Evolutionary conservation across 768 basidiomycete species (phyloP), one percentile per base, ranked within the genome.

Genomic region (Mycena galericulata): DNA sequence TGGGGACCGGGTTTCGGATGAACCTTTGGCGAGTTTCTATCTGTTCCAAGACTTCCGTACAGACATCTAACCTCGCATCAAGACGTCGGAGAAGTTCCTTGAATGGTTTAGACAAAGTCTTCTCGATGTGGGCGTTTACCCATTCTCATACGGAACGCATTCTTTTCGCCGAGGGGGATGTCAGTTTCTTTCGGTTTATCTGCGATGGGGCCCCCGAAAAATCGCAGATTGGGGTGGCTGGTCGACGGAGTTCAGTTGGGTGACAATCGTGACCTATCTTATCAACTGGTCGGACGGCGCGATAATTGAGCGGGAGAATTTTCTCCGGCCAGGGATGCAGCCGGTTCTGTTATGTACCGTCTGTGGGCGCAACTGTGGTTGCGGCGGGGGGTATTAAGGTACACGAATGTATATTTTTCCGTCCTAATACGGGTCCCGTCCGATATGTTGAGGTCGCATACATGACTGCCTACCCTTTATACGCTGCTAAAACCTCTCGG

Each of bases 221-320:
- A 77, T 80, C n/a, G 79, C 78, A 51, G 69, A 71, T 24, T 80
- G 78, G 76, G 78, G 75, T n/a, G 79, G 78, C 2, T 79, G 79
- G 79, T 69, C 63, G 43, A 69, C 65, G 20, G 73, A 78, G 18
- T 69, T 67, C 54, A 74, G 67, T 45, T 65, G 72, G n/a, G 41
- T 68, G 1, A 79, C 76, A 0, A 73, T 78, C 22, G 75, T 78
- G 60, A 75, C 74, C 60, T 76, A 77, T 60, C 67, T 77, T 8
- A 65, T 76, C n/a, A 76, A 72, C 8, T 73, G 70, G 69, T 71
- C 70, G 12, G 72, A 77, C 55, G 60, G 68, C 34, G 64, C 68
- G 15, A 32, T 38, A 3, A 53, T 67, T 9, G 49, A 56, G 24
- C 65, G 72, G 1, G 63, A 74, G 46, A 73, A 78, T 45, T 77